Conservation (phyloP, 805 yeast genomes). For the Kodamaea laetipori region DNA sequence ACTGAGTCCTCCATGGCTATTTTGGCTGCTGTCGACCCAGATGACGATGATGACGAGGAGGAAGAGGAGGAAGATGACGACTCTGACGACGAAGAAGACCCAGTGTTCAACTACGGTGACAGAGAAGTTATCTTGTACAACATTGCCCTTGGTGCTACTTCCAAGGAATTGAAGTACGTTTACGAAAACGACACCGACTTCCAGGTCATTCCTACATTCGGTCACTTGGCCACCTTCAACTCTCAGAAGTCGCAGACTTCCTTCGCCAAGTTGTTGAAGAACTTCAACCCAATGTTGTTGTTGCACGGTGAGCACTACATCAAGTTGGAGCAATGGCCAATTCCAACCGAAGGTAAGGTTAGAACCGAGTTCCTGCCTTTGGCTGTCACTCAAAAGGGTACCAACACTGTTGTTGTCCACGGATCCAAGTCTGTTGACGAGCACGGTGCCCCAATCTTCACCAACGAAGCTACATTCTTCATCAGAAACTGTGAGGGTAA, state of each 20-base stretch:
- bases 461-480: constrained; percentile 83
- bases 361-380: constrained; percentile 67
- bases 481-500: constrained; percentile 71
- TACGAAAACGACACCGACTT: constrained; percentile 78
- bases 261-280: constrained; percentile 63
- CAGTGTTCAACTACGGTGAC: constrained; percentile 59
- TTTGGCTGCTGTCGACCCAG: constrained; percentile 59
- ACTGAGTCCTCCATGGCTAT: constrained; percentile 82
- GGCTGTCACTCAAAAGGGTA: constrained; percentile 80
- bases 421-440: constrained; percentile 71
- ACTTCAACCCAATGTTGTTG: constrained; percentile 86
- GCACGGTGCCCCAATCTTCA: constrained; percentile 70
- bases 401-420: constrained; percentile 77
- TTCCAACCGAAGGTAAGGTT: constrained; percentile 70
- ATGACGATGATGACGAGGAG: constrained; percentile 47
- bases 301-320: constrained; percentile 95
- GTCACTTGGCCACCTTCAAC: constrained; percentile 83
- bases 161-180: constrained; percentile 72
- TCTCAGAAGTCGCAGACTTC: constrained; percentile 58
- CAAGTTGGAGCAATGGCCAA: constrained; percentile 71
- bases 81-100: constrained; percentile 40
- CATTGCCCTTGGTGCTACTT: constrained; percentile 83
- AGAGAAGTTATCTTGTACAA: constrained; percentile 82
- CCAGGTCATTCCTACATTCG: constrained; percentile 86
- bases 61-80: constrained; percentile 42